These are phyloP conservation scores for Pichia nakasei DNA, from an alignment of 805 yeast species.

Conservation along the genomic window DNA sequence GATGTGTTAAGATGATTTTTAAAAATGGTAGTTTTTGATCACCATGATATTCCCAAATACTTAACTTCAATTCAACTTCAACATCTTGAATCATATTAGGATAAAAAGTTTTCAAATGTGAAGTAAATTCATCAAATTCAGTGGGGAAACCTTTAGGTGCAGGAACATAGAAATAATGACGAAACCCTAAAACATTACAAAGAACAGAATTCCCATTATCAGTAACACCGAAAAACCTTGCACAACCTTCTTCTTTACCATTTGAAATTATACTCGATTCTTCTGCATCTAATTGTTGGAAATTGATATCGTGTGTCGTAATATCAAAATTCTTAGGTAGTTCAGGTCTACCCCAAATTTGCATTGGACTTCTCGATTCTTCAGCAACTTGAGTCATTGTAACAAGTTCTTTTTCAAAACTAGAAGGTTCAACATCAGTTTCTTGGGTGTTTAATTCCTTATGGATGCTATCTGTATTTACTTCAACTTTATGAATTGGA, in stretches of 20 bases:
- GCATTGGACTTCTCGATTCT: constrained; percentile 17
- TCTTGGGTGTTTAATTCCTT: constrained; percentile 22
- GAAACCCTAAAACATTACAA: constrained; percentile 82
- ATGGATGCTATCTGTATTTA: constrained; percentile 20
- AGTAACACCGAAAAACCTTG: constrained; percentile 90
- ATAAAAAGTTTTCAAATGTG: constrained; percentile 39
- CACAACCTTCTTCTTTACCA: constrained; percentile 46
- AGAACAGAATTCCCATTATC: constrained; percentile 78
- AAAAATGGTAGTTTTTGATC: constrained; percentile 71
- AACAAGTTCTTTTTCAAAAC: constrained; percentile 45
- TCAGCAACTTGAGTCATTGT: constrained; percentile 30
- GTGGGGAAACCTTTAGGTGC: constrained; percentile 71
- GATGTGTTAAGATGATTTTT: constrained; percentile 59
- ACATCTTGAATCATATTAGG: constrained; percentile 50
- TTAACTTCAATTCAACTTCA: constrained; percentile 64
- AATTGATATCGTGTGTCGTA: constrained; percentile 43
- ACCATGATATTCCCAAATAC: constrained; percentile 90
- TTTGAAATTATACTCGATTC: constrained; percentile 41
- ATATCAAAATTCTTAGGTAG: constrained; percentile 43
- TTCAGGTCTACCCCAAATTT: constrained; percentile 45
- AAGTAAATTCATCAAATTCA: constrained; percentile 40
- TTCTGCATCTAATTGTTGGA: constrained; percentile 94
- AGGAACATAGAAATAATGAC: constrained; percentile 87
- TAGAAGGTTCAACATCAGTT: constrained; percentile 32
- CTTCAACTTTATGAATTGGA: constrained; percentile 20